Evolutionary conservation across 1,284 basidiomycete species (phyloP), one percentile per base, ranked within the genome.

Genomic region (Gomphus sp.): DNA sequence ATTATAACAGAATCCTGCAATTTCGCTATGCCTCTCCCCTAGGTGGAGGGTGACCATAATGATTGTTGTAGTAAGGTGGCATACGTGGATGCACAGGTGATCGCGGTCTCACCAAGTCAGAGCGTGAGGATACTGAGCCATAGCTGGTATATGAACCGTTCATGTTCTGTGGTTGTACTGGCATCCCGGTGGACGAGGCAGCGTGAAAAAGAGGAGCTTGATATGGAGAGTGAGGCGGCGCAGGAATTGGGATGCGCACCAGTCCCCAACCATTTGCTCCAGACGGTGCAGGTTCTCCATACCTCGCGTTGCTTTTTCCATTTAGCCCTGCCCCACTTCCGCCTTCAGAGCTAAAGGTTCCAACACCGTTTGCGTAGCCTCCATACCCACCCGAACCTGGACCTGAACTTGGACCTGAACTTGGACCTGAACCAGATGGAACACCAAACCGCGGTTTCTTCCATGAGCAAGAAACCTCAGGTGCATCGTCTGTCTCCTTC

Each of bases 401-500:
- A 33, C 11, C 39, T 5, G 39, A 41, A 41, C 39, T 16, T 5
- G 28, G 28, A 31, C 28, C 28, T 31, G 28, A 31, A 31, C 28
- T 31, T 31, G 28, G 28, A 31, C 28, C 28, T 31, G 59, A 48
- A 47, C 60, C 55, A 49, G 50, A 59, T 62, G 68, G 39, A 14
- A 60, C 49, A 58, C 84, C 81, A 51, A 76, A 66, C 53, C 85
- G 78, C 6, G 80, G 79, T 68, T 86, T 87, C 74, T 89, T 90
- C 87, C 49, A 58, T 1, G 85, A 88, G 36, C 82, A 77, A 45
- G 52, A 50, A 44, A 48, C 37, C 62, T 77, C 76, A 65, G 86
- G 84, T 2, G 81, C 80, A 2, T 82, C 79, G 10, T 84, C 49
- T 12, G 52, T 67, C 4, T 80, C 81, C 65, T 82, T 68, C 4